phyloP scores from a whole-genome alignment of 345 rosid genomes.

The Eucalyptus microcorys region DNA sequence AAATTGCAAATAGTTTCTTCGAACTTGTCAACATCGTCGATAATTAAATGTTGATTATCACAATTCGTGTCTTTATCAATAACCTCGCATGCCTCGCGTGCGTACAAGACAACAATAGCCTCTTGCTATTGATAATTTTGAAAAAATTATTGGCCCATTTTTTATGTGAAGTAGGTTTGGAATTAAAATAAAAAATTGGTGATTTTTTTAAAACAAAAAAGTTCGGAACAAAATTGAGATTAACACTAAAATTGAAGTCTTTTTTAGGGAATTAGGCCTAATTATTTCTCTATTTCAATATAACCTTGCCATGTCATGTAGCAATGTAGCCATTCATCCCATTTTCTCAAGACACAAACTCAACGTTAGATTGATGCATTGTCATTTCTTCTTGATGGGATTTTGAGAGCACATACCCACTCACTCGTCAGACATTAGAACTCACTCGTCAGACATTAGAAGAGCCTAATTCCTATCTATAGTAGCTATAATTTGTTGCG shows the following conservation, averaged over 20 bases:
- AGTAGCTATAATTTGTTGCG: neutral
- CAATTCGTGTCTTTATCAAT: neutral
- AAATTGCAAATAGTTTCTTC: neutral
- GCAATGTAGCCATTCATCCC: accelerated
- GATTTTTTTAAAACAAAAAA: neutral
- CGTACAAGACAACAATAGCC: neutral
- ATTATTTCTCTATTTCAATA: neutral
- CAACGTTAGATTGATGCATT: too few species aligned
- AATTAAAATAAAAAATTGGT: neutral
- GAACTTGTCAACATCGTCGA: neutral
- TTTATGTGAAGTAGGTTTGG: neutral
- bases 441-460: neutral
- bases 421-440: neutral
- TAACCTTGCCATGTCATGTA: accelerated
- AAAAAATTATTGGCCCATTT: neutral
- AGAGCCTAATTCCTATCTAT: neutral
- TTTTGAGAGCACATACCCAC: neutral
- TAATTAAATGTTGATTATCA: too few species aligned
- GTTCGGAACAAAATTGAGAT: neutral
- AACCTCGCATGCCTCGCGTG: neutral
- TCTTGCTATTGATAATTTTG: neutral
- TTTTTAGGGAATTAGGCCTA: neutral
- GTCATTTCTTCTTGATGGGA: neutral
- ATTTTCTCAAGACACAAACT: neutral
- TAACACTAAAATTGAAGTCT: neutral